A percentile compares a stretch with the other conserved stretches of the same genome.
phyloP scores from a whole-genome alignment of 768 basidiomycete genomes.

The Omphalotus guepiniiformis region DNA sequence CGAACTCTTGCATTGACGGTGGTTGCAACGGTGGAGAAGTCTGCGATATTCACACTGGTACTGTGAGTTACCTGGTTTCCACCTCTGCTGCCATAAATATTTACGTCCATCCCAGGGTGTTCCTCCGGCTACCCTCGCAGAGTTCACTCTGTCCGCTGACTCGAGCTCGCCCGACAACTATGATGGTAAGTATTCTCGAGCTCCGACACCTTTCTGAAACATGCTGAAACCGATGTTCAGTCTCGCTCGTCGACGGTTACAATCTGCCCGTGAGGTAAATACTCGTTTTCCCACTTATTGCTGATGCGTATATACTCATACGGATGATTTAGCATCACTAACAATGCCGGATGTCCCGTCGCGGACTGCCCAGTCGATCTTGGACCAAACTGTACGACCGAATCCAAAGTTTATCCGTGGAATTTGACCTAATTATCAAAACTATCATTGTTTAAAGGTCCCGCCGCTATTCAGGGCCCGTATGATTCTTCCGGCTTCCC shows the following conservation, averaged over 20 bases:
- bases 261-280: constrained; percentile 35
- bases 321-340: constrained; percentile 27
- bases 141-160: constrained; percentile 34
- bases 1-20: constrained; percentile 60
- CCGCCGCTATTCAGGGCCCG: constrained; percentile 13
- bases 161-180: constrained; percentile 30
- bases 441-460: constrained; percentile 14
- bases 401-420: not conserved
- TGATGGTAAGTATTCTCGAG: constrained; percentile 24
- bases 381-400: constrained; percentile 30
- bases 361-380: constrained; percentile 45
- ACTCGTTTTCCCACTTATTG: not conserved
- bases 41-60: constrained; percentile 50
- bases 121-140: constrained; percentile 45
- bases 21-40: constrained; percentile 69
- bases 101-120: constrained; percentile 23
- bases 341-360: constrained; percentile 31
- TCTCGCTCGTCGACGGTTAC: constrained; percentile 47
- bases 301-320: too few species aligned
- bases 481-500: constrained; percentile 27
- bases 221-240: constrained; percentile 16
- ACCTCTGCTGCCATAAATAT: too few species aligned
- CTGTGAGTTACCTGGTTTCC: constrained; percentile 25
- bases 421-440: not conserved
- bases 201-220: not conserved